Conservation (phyloP, 192 early-diverging fungal species). For the Coemansia sp. region DNA sequence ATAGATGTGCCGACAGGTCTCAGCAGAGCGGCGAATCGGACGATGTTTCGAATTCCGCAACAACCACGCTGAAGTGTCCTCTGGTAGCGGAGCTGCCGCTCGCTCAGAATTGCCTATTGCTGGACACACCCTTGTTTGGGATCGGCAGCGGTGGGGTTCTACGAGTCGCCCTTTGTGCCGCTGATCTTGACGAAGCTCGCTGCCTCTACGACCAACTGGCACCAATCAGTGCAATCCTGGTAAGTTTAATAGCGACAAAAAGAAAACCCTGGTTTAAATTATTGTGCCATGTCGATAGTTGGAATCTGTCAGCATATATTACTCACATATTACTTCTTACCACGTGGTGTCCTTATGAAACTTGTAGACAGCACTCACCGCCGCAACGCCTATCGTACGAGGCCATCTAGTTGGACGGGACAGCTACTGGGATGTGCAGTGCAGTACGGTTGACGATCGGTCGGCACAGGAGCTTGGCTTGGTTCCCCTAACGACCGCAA, state of each 20-base stretch:
- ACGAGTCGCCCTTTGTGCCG: conserved; percentile 95
- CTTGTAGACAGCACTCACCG: conserved; percentile 76
- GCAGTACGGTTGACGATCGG: conserved; percentile 88
- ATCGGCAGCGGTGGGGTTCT: conserved; percentile 92
- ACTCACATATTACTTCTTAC: neutral
- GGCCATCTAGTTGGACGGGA: conserved; percentile 95
- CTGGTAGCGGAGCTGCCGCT: conserved; percentile 26
- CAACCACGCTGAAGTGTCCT: neutral
- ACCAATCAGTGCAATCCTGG: conserved; percentile 87
- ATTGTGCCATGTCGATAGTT: neutral
- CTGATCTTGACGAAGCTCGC: conserved; percentile 88
- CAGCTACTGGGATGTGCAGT: conserved; percentile 96
- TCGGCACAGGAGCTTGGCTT: conserved; percentile 85
- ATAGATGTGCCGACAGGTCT: neutral
- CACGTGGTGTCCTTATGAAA: neutral
- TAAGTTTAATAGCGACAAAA: conserved; percentile 9
- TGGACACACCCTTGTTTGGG: conserved; percentile 97
- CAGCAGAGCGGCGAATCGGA: conserved; percentile 17
- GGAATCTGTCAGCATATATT: neutral
- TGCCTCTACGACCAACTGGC: conserved; percentile 93
- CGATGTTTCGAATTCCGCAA: conserved; percentile 27
- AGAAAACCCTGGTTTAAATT: too few species aligned
- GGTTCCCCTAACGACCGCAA: conserved; percentile 70
- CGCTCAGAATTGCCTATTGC: conserved; percentile 74
- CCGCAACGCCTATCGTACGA: conserved; percentile 86